A percentile compares a stretch with the other conserved stretches of the same genome.
phyloP scores from a whole-genome alignment of 2,329 filamentous ascomycete genomes.

The Cordyceps sp. region DNA sequence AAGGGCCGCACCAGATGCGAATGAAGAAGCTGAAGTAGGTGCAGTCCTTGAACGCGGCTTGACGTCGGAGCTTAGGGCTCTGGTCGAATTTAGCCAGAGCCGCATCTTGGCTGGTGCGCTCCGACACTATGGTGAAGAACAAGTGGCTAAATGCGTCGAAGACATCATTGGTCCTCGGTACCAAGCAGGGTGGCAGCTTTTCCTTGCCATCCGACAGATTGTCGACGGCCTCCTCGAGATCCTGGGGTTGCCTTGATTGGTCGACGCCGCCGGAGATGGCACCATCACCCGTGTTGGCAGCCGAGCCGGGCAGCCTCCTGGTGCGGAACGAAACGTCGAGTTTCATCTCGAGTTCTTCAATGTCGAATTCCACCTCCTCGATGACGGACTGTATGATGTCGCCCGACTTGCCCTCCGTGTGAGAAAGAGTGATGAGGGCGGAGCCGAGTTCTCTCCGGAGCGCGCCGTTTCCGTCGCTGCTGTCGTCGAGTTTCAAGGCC shows the following conservation, averaged over 20 bases:
- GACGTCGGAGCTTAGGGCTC: constrained; percentile 34
- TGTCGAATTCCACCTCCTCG: constrained; percentile 50
- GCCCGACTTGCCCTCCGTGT: constrained; percentile 38
- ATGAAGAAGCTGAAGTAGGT: constrained; percentile 64
- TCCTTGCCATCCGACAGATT: constrained; percentile 19
- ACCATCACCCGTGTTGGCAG: constrained; percentile 25
- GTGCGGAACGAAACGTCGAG: constrained; percentile 54
- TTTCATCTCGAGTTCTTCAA: constrained; percentile 59
- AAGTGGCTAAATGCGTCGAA: constrained; percentile 42
- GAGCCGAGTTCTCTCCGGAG: constrained; percentile 49
- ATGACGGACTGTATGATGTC: constrained; percentile 52
- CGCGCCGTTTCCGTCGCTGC: constrained; percentile 34
- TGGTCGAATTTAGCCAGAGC: constrained; percentile 35
- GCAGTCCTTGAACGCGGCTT: constrained; percentile 38
- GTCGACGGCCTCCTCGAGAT: constrained; percentile 21
- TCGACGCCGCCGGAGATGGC: constrained; percentile 12
- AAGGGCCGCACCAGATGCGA: constrained; percentile 56
- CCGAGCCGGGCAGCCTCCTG: constrained; percentile 28
- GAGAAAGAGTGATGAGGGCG: constrained; percentile 48
- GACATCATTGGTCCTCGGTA: constrained; percentile 29
- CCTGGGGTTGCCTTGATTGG: constrained; percentile 14
- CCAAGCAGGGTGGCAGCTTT: constrained; percentile 33
- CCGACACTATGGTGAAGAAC: constrained; percentile 36
- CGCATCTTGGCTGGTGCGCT: constrained; percentile 19
- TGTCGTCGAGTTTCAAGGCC: constrained; percentile 39